phyloP scores from a whole-genome alignment of 2,329 filamentous ascomycete species.

The Xylaria digitata region DNA sequence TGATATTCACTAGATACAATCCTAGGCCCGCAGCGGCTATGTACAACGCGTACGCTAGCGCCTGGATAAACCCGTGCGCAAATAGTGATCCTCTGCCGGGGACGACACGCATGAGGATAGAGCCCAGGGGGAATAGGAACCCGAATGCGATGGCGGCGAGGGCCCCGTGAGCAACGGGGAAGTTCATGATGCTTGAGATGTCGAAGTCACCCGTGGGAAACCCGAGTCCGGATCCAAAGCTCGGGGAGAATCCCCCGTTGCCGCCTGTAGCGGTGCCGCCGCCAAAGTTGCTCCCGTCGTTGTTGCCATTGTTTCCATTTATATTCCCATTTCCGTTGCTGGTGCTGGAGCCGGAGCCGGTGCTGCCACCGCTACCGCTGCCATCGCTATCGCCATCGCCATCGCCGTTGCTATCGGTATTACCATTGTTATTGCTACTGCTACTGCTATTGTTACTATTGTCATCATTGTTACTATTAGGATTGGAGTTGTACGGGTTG shows the following conservation, averaged over 20 bases:
- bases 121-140: conserved; percentile 58
- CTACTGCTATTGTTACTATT: neutral
- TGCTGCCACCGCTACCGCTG: neutral
- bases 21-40: conserved; percentile 56
- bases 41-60: conserved; percentile 53
- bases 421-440: neutral
- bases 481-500: conserved; percentile 22
- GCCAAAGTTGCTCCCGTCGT: neutral
- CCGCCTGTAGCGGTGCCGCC: neutral
- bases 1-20: conserved; percentile 53
- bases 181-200: conserved; percentile 44
- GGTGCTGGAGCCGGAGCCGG: neutral
- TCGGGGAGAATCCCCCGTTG: conserved; percentile 2
- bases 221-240: conserved; percentile 10
- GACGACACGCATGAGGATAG: conserved; percentile 56
- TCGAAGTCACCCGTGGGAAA: conserved; percentile 44
- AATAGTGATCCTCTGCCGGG: conserved; percentile 53
- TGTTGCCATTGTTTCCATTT: neutral
- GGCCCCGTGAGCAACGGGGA: conserved; percentile 56
- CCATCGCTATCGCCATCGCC: neutral
- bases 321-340: neutral
- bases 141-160: conserved; percentile 56
- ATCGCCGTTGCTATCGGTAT: neutral
- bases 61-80: conserved; percentile 55
- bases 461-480: conserved; percentile 12